A percentile compares a stretch with the other conserved stretches of the same genome.
Evolutionary conservation across 805 yeast genomes (phyloP).

Genomic region (Kockiozyma suomiensis): DNA sequence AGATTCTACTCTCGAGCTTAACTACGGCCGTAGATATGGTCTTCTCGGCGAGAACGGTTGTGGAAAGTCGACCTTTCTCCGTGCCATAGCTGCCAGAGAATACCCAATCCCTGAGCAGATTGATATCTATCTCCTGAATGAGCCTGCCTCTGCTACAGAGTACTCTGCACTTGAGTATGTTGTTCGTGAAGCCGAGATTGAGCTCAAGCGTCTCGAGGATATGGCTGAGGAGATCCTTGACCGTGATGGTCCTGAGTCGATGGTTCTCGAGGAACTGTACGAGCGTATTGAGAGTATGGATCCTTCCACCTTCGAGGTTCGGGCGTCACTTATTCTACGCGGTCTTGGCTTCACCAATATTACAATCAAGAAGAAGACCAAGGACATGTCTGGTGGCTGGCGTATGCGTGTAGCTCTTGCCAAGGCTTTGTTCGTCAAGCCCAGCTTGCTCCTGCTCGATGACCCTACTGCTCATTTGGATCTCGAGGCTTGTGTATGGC

Average conservation of each 20-base stretch:
- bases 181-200: conserved; percentile 92
- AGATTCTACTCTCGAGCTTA: conserved; percentile 88
- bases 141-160: conserved; percentile 96
- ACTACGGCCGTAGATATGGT: conserved; percentile 97
- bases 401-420: conserved; percentile 99
- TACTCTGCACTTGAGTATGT: conserved; percentile 93
- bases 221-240: conserved; percentile 86
- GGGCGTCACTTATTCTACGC: conserved; percentile 92
- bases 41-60: conserved; percentile 98
- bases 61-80: conserved; percentile 94
- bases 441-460: conserved; percentile 89
- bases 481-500: conserved; percentile 99
- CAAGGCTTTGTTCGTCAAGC: conserved; percentile 96
- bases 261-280: conserved; percentile 79
- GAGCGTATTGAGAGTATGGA: conserved; percentile 97
- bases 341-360: conserved; percentile 94
- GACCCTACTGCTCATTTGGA: conserved; percentile 99
- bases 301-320: conserved; percentile 90
- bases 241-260: conserved; percentile 92
- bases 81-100: conserved; percentile 93
- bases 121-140: conserved; percentile 90
- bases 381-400: conserved; percentile 99
- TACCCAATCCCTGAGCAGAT: conserved; percentile 91
- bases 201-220: conserved; percentile 87
- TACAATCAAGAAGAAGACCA: conserved; percentile 90